Evolutionary conservation across 2,329 filamentous ascomycete genomes (phyloP).

Genomic region (Cadophora gregata): DNA sequence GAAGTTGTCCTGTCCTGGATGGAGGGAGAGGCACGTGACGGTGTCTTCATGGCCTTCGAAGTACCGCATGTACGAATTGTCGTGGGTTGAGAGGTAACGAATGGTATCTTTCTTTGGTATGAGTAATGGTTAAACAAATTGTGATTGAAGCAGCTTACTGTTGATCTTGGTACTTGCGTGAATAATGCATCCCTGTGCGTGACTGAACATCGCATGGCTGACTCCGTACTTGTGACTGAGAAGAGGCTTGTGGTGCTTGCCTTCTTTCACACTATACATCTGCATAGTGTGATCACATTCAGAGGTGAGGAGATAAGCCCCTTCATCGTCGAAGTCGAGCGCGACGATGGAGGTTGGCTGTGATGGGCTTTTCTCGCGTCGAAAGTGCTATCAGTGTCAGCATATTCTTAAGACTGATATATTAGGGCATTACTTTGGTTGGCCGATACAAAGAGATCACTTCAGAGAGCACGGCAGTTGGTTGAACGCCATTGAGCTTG

Average conservation of each 20-base stretch:
- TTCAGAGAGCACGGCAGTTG: slow-evolving; percentile 71
- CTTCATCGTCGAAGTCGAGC: slow-evolving; percentile 94
- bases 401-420: slow-evolving; percentile 18
- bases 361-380: slow-evolving; percentile 50
- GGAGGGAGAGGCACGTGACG: slow-evolving; percentile 84
- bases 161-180: slow-evolving; percentile 97
- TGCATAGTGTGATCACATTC: slow-evolving; percentile 95
- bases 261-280: slow-evolving; percentile 92
- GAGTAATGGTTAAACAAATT: background rate
- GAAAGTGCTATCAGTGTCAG: slow-evolving; percentile 57
- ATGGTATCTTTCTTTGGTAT: slow-evolving; percentile 67
- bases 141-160: slow-evolving; percentile 54
- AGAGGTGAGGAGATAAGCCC: slow-evolving; percentile 88
- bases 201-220: slow-evolving; percentile 92
- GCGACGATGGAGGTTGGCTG: slow-evolving; percentile 74
- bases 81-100: slow-evolving; percentile 87
- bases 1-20: slow-evolving; percentile 88
- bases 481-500: slow-evolving; percentile 31
- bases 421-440: slow-evolving; percentile 66
- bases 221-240: slow-evolving; percentile 97
- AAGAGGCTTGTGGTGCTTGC: slow-evolving; percentile 85
- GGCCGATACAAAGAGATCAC: slow-evolving; percentile 80
- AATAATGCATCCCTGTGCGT: slow-evolving; percentile 84
- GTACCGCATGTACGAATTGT: slow-evolving; percentile 96
- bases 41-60: slow-evolving; percentile 87